phyloP scores from a whole-genome alignment of 371 early-diverging fungal genomes.

The Catenaria anguillulae region DNA sequence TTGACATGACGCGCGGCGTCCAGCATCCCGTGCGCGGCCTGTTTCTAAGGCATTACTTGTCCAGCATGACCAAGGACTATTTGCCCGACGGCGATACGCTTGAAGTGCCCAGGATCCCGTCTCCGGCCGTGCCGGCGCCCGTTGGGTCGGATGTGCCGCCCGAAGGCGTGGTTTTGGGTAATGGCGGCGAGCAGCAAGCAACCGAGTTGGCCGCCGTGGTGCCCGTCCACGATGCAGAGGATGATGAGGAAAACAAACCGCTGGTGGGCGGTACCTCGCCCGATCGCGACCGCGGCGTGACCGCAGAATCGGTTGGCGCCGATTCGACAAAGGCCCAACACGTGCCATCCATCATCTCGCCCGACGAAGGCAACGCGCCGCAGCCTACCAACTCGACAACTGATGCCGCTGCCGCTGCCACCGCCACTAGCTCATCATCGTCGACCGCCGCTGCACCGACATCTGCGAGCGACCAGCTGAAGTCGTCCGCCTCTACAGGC shows the following conservation, averaged over 20 bases:
- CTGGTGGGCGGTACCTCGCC: no score
- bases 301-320: neutral
- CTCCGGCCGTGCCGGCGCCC: neutral
- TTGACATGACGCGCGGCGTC: slow-evolving; percentile 92
- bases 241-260: no score
- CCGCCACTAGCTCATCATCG: slow-evolving; percentile 4
- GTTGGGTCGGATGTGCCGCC: no score
- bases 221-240: neutral
- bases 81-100: no score
- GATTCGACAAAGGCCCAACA: no score
- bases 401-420: slow-evolving; percentile 15
- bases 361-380: slow-evolving; percentile 7
- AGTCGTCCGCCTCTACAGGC: no score
- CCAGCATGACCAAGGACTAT: slow-evolving; percentile 78
- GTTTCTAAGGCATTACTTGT: slow-evolving; percentile 83
- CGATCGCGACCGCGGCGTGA: no score
- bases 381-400: no score
- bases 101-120: neutral
- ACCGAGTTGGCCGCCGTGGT: neutral
- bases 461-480: neutral
- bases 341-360: no score
- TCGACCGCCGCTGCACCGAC: no score
- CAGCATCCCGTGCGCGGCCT: slow-evolving; percentile 93
- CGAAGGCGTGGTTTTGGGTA: slow-evolving; percentile 1
- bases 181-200: slow-evolving; percentile 24